Percentiles rank a stretch among this genome's conserved stretches.
Evolutionary conservation across 2,329 filamentous ascomycete species (phyloP).

Genomic region (Epichloe gansuensis): DNA sequence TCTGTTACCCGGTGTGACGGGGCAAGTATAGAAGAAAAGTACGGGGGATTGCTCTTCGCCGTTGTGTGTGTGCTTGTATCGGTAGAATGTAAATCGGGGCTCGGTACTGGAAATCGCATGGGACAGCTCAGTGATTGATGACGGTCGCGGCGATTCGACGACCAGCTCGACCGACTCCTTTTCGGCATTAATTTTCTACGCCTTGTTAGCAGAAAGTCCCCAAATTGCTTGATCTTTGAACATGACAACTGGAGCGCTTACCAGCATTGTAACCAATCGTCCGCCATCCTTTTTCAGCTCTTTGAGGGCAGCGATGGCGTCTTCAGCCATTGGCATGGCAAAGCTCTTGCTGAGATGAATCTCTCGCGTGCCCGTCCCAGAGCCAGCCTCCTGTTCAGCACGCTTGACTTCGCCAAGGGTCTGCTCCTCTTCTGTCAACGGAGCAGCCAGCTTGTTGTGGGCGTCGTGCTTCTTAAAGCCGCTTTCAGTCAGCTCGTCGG

Average conservation of each 20-base stretch:
- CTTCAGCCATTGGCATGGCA: conserved; percentile 46
- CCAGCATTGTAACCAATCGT: conserved; percentile 50
- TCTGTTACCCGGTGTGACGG: conserved; percentile 48
- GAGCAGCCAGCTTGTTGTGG: conserved; percentile 51
- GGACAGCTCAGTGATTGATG: conserved; percentile 45
- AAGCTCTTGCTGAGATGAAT: conserved; percentile 46
- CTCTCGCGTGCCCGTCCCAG: conserved; percentile 48
- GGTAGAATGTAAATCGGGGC: conserved; percentile 69
- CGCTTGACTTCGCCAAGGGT: conserved; percentile 59
- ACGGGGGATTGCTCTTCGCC: conserved; percentile 44
- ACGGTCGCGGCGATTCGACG: conserved; percentile 34
- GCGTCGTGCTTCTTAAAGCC: conserved; percentile 64
- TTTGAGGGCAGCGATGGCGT: conserved; percentile 51
- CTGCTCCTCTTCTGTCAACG: conserved; percentile 67
- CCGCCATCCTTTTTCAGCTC: conserved; percentile 39
- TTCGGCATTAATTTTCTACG: conserved; percentile 56
- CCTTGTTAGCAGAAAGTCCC: neutral
- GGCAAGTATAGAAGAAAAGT: conserved; percentile 76
- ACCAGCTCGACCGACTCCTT: conserved; percentile 59
- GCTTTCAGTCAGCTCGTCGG: conserved; percentile 52
- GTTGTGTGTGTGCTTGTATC: conserved; percentile 45
- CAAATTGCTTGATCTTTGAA: neutral
- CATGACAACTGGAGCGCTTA: conserved; percentile 23
- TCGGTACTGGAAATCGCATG: conserved; percentile 50
- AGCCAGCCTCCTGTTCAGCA: conserved; percentile 60